Conservation (phyloP, 352 stramenopile species). For the Pythium coloratum region DNA sequence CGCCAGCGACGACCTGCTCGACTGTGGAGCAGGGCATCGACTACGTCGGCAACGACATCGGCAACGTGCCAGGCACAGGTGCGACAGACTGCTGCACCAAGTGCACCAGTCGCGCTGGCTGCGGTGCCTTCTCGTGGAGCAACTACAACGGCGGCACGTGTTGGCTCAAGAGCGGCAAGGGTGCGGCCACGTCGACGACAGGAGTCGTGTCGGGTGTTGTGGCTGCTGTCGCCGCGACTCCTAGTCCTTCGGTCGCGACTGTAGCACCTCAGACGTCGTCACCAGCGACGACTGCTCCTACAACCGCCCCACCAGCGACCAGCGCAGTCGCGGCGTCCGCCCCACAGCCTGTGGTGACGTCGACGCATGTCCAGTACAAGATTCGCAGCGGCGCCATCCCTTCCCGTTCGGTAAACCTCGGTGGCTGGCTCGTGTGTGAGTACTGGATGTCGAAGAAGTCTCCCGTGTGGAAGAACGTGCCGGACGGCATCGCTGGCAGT, state of each 20-base stretch:
- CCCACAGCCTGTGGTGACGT: too few relatives aligned
- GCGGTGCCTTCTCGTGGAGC: slow-evolving; percentile 37
- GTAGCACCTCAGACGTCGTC: too few relatives aligned
- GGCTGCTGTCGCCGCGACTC: too few relatives aligned
- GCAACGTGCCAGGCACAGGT: background rate
- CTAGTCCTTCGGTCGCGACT: too few relatives aligned
- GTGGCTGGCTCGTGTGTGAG: slow-evolving; percentile 35
- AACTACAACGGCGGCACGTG: slow-evolving; percentile 48
- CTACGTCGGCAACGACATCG: slow-evolving; percentile 35
- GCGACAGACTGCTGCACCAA: slow-evolving; percentile 25
- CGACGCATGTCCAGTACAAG: slow-evolving; percentile 21
- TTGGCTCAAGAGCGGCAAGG: slow-evolving; percentile 4
- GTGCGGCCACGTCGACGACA: background rate
- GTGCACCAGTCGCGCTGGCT: slow-evolving; percentile 8
- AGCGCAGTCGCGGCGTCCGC: too few relatives aligned
- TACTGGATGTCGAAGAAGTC: slow-evolving; percentile 57
- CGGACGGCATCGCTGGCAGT: background rate
- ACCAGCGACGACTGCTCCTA: too few relatives aligned
- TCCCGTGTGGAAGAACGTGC: slow-evolving; percentile 55
- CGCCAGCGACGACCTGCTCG: background rate
- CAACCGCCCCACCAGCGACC: too few relatives aligned
- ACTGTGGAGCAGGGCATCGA: slow-evolving; percentile 18
- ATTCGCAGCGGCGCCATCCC: slow-evolving; percentile 27
- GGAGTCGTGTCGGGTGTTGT: slow-evolving; percentile 12
- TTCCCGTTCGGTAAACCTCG: slow-evolving; percentile 55